Evolutionary conservation across 306 rosid genomes (phyloP).

Genomic region (Acacia acuminata): DNA sequence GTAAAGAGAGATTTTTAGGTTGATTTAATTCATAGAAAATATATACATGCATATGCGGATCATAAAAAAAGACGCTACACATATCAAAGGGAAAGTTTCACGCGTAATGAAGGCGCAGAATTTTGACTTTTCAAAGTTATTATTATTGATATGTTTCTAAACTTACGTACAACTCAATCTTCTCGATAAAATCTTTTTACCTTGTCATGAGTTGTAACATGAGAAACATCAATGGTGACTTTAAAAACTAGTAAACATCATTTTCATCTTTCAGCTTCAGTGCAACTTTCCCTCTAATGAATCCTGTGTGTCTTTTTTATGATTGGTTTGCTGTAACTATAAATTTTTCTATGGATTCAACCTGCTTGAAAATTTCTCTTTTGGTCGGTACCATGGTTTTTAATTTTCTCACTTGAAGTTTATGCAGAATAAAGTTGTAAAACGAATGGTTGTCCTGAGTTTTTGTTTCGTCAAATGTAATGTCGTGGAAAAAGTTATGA

Average conservation of each 20-base stretch:
- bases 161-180: neutral
- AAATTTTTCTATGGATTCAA: neutral
- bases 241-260: neutral
- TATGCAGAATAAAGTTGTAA: neutral
- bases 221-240: neutral
- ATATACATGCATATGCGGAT: neutral
- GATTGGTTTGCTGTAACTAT: neutral
- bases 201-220: neutral
- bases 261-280: neutral
- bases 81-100: neutral
- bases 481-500: neutral
- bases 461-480: neutral
- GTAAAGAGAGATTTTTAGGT: neutral
- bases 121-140: neutral
- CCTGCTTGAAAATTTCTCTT: neutral
- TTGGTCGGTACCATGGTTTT: neutral
- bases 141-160: neutral
- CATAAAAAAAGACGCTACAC: neutral
- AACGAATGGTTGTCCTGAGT: neutral
- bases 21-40: neutral
- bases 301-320: neutral
- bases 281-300: neutral
- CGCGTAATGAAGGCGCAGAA: neutral
- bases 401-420: neutral
- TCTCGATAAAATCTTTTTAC: neutral